Conservation (phyloP, 1,284 basidiomycete genomes). For the Porogramme epimiltina region DNA sequence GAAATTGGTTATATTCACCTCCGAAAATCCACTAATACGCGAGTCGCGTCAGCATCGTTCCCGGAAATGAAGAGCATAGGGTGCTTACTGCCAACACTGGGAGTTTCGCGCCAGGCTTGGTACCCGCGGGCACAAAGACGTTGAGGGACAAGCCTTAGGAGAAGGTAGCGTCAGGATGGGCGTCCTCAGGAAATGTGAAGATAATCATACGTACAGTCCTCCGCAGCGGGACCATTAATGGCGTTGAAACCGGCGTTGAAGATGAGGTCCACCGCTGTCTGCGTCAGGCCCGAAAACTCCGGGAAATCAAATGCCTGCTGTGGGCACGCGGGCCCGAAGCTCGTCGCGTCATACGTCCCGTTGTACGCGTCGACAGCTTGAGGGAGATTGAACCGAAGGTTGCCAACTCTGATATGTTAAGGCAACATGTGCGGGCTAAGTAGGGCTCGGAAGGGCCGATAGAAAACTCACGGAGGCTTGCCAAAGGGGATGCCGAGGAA, state of each 20-base stretch:
- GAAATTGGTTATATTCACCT: conserved; percentile 34
- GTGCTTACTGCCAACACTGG: conserved; percentile 11
- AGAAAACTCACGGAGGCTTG: conserved; percentile 26
- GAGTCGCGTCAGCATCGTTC: not conserved
- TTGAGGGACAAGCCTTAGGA: conserved; percentile 13
- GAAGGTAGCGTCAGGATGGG: not conserved
- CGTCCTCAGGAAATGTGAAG: not conserved
- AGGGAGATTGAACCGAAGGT: conserved; percentile 38
- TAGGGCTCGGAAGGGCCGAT: not conserved
- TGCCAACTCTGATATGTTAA: conserved; percentile 15
- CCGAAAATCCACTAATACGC: conserved; percentile 53
- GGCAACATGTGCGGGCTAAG: not conserved
- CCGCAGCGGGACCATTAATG: conserved; percentile 36
- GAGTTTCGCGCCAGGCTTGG: conserved; percentile 10
- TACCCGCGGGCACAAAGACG: conserved; percentile 18
- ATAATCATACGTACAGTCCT: conserved; percentile 46
- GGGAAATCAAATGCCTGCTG: conserved; percentile 35
- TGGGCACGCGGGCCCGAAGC: conserved; percentile 37
- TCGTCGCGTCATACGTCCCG: conserved; percentile 28
- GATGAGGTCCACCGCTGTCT: conserved; percentile 38
- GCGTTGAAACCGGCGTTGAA: conserved; percentile 37
- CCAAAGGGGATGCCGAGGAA: conserved; percentile 33
- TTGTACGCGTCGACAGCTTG: conserved; percentile 33
- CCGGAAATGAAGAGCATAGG: not conserved
- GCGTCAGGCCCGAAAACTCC: conserved; percentile 33